phyloP scores from a whole-genome alignment of 257 asterid species.

The Avicennia marina region DNA sequence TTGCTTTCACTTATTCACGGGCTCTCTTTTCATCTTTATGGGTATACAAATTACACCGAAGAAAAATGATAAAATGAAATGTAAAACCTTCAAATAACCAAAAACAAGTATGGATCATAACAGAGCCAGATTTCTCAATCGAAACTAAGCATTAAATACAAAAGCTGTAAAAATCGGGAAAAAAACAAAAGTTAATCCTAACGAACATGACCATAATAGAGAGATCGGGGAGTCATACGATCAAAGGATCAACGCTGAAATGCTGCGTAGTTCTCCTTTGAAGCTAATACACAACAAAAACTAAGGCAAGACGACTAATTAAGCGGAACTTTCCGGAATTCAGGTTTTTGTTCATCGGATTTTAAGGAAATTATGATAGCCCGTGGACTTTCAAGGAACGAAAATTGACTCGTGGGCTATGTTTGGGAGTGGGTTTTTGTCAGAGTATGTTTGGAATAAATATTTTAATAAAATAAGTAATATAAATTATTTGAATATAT shows the following conservation, averaged over 20 bases:
- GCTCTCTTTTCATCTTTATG: background rate
- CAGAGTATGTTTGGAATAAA: too few relatives aligned
- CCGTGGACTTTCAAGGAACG: background rate
- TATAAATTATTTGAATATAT: too few relatives aligned
- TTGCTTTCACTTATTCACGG: background rate
- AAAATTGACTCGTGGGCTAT: too few relatives aligned
- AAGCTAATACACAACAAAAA: background rate
- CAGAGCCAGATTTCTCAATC: constrained; percentile 3
- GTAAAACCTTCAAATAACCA: background rate
- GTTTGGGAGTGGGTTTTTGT: too few relatives aligned
- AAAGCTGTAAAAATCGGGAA: background rate
- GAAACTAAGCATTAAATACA: background rate
- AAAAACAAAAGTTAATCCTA: constrained; percentile 1
- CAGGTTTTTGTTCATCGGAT: background rate
- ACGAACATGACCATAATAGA: constrained; percentile 7
- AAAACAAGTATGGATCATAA: background rate
- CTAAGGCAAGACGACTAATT: background rate
- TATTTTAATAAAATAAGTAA: too few relatives aligned
- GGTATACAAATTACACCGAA: background rate
- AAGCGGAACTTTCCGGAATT: background rate
- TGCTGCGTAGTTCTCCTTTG: constrained; percentile 8
- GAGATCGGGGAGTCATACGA: constrained; percentile 23
- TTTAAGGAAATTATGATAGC: background rate
- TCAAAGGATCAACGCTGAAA: background rate
- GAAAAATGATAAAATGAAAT: background rate